phyloP scores from a whole-genome alignment of 768 basidiomycete species.

The Lentinus tigrinus region DNA sequence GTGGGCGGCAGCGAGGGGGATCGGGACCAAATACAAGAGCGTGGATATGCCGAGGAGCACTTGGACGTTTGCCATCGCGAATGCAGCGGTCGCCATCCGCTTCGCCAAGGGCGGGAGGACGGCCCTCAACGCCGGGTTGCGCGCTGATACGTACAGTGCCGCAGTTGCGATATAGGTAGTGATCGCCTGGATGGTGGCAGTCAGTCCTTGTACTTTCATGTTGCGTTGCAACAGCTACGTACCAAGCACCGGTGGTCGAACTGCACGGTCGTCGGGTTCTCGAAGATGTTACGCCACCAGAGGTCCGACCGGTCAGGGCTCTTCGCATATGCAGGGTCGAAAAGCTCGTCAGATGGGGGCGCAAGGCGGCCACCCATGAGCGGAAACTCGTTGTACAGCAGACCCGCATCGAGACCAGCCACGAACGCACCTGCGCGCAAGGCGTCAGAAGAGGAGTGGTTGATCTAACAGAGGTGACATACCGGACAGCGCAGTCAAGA shows the following conservation, averaged over 20 bases:
- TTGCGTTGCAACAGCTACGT: slow-evolving; percentile 32
- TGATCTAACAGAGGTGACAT: slow-evolving; percentile 15
- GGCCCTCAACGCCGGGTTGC: slow-evolving; percentile 44
- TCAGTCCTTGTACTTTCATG: background rate
- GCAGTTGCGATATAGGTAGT: slow-evolving; percentile 77
- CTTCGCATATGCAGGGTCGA: slow-evolving; percentile 74
- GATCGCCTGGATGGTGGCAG: slow-evolving; percentile 56
- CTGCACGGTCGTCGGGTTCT: slow-evolving; percentile 97
- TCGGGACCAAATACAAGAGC: slow-evolving; percentile 87
- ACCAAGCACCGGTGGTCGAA: slow-evolving; percentile 94
- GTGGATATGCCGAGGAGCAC: slow-evolving; percentile 77
- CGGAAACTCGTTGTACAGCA: slow-evolving; percentile 98
- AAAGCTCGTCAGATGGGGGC: slow-evolving; percentile 81
- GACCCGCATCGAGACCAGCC: slow-evolving; percentile 93
- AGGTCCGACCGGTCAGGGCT: slow-evolving; percentile 65
- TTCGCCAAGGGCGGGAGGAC: slow-evolving; percentile 62
- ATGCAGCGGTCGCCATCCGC: slow-evolving; percentile 54
- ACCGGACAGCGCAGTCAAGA: slow-evolving; percentile 93
- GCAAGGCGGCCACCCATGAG: slow-evolving; percentile 87
- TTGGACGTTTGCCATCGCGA: slow-evolving; percentile 83
- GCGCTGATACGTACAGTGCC: slow-evolving; percentile 59
- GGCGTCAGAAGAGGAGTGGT: background rate
- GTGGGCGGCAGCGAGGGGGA: slow-evolving; percentile 88
- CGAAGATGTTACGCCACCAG: slow-evolving; percentile 97
- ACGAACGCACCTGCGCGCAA: slow-evolving; percentile 83